phyloP scores from a whole-genome alignment of 345 rosid species.

The Camelina laxa region DNA sequence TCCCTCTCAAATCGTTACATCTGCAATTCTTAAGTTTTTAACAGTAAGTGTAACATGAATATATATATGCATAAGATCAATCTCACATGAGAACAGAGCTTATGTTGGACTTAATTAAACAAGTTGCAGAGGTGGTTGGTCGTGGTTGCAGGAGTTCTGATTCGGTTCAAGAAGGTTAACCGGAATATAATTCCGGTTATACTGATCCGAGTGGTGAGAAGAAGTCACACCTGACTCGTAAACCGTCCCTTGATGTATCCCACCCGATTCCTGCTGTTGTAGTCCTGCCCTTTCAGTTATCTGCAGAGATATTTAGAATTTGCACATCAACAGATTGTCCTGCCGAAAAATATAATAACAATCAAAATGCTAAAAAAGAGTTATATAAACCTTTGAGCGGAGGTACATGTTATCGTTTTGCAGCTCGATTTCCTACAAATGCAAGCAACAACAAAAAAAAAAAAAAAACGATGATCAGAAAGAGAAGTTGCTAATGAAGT shows the following conservation, averaged over 20 bases:
- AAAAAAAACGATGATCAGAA: not conserved
- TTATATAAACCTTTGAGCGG: slow-evolving; percentile 63
- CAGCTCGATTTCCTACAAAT: slow-evolving; percentile 77
- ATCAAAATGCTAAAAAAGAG: not conserved
- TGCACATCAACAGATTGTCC: not conserved
- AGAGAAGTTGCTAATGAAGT: not conserved
- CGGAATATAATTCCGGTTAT: slow-evolving; percentile 63
- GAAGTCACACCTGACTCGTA: slow-evolving; percentile 52
- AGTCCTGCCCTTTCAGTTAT: slow-evolving; percentile 65
- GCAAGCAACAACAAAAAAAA: not conserved
- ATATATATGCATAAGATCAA: slow-evolving; percentile 27
- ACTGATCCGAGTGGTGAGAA: slow-evolving; percentile 53
- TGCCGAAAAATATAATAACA: too few relatives aligned
- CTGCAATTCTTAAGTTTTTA: slow-evolving; percentile 1
- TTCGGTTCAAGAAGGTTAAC: slow-evolving; percentile 66
- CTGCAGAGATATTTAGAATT: slow-evolving; percentile 32
- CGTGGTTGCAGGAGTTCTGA: slow-evolving; percentile 54
- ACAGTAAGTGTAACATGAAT: slow-evolving; percentile 19
- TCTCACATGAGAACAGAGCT: slow-evolving; percentile 38
- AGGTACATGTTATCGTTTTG: slow-evolving; percentile 80
- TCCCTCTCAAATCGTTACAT: slow-evolving; percentile 34
- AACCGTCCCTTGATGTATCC: slow-evolving; percentile 51
- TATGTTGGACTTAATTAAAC: slow-evolving; percentile 48
- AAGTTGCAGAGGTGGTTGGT: slow-evolving; percentile 74
- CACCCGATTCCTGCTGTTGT: slow-evolving; percentile 47